Conservation (phyloP, 345 rosid species). For the Garcia nutans region DNA sequence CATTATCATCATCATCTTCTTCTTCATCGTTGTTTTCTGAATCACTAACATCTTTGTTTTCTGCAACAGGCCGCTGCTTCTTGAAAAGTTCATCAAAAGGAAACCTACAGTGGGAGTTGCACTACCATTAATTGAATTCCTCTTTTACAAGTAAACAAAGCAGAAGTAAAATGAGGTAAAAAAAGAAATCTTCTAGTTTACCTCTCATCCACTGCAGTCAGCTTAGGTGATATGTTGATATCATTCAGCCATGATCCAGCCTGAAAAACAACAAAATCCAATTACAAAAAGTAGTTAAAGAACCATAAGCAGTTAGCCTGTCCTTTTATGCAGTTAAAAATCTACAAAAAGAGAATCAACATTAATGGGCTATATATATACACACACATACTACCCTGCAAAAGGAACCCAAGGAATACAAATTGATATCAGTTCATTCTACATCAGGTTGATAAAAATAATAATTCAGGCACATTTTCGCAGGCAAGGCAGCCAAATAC, state of each 20-base stretch:
- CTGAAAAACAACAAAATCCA: conserved; percentile 21
- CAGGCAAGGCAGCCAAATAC: neutral
- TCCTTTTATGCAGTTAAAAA: too few relatives aligned
- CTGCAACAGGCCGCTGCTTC: conserved; percentile 34
- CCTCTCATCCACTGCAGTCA: conserved; percentile 43
- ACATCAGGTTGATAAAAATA: neutral
- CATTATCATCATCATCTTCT: conserved; percentile 33
- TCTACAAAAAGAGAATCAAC: neutral
- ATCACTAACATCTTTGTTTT: conserved; percentile 56
- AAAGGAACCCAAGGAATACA: neutral
- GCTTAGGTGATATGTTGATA: conserved; percentile 13
- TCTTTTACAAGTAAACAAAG: neutral
- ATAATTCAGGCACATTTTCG: neutral
- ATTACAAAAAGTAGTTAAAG: neutral
- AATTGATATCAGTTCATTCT: neutral
- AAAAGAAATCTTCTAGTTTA: conserved; percentile 1
- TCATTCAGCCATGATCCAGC: conserved; percentile 37
- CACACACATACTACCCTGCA: neutral
- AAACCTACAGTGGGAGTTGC: conserved; percentile 33
- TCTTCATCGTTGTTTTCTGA: conserved; percentile 50
- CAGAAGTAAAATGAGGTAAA: neutral
- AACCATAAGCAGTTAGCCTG: too few relatives aligned
- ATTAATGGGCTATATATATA: too few relatives aligned
- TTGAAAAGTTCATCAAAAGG: conserved; percentile 42
- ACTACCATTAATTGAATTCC: neutral